A percentile compares a stretch with the other conserved stretches of the same genome.
phyloP scores from a whole-genome alignment of 106 monocot species.

The Dendrobium nobile region DNA sequence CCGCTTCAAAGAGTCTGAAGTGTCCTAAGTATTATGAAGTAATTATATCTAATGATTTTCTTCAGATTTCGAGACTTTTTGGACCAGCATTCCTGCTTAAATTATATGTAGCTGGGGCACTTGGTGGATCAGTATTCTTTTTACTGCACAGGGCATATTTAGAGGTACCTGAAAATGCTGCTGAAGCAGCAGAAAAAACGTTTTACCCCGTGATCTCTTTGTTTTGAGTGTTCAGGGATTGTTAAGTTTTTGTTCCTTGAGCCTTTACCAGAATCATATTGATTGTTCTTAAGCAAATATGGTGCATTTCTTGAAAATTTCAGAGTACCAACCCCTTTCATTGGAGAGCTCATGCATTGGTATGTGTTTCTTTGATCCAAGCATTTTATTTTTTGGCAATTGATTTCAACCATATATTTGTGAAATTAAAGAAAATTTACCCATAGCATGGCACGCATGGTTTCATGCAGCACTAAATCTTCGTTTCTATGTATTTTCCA shows the following conservation, averaged over 20 bases:
- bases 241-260: not conserved
- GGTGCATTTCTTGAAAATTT: slow-evolving; percentile 13
- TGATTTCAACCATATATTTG: not conserved
- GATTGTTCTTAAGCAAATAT: not conserved
- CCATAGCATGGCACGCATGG: not conserved
- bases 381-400: not conserved
- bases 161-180: slow-evolving; percentile 21
- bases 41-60: slow-evolving; percentile 1
- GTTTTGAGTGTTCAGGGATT: not conserved
- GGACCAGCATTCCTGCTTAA: slow-evolving; percentile 79
- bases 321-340: slow-evolving; percentile 44
- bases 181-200: not conserved
- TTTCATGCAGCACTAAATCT: not conserved
- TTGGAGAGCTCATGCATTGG: slow-evolving; percentile 56
- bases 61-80: slow-evolving; percentile 67
- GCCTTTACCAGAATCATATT: not conserved
- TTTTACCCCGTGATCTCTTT: not conserved
- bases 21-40: not conserved
- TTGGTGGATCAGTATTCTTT: slow-evolving; percentile 72
- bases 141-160: slow-evolving; percentile 45
- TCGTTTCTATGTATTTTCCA: not conserved
- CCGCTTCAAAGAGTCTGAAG: not conserved
- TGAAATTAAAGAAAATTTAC: not conserved
- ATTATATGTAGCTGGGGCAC: slow-evolving; percentile 76
- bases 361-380: slow-evolving; percentile 20